These are phyloP conservation scores for Glycine soja DNA, from an alignment of 306 rosid genomes.

Conservation along the genomic window DNA sequence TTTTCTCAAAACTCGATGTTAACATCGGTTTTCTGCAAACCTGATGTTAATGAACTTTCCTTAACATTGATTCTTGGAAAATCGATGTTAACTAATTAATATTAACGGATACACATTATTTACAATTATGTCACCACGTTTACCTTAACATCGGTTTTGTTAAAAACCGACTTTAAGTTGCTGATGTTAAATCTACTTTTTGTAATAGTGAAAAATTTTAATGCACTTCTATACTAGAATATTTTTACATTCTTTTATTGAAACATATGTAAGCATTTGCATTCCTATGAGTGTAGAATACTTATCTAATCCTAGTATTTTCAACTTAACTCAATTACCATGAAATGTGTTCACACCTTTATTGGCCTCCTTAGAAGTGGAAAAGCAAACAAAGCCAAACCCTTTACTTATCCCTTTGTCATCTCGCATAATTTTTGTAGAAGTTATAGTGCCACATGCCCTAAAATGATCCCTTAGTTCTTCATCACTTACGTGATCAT, in stretches of 20 bases:
- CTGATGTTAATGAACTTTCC: too few relatives aligned
- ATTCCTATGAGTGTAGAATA: conserved; percentile 15
- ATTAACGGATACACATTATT: too few relatives aligned
- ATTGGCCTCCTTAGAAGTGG: conserved; percentile 83
- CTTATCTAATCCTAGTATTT: conserved; percentile 9
- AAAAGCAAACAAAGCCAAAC: conserved; percentile 91
- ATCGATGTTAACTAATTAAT: too few relatives aligned
- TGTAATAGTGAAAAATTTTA: too few relatives aligned
- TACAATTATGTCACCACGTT: too few relatives aligned
- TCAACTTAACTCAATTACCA: conserved; percentile 59
- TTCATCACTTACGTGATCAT: conserved; percentile 72
- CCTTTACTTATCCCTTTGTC: conserved; percentile 84
- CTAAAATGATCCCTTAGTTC: conserved; percentile 71
- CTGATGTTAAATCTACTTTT: too few relatives aligned
- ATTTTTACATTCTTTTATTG: not conserved
- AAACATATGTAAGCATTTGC: conserved; percentile 33
- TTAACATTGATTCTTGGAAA: too few relatives aligned
- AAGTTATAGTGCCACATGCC: conserved; percentile 82
- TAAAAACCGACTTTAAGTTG: too few relatives aligned
- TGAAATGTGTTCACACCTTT: conserved; percentile 84
- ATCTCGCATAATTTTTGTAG: conserved; percentile 81
- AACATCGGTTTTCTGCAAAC: too few relatives aligned
- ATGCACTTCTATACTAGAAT: not conserved
- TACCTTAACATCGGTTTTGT: too few relatives aligned
- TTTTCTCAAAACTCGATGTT: too few relatives aligned